Conservation (phyloP, 2,329 filamentous ascomycete genomes). For the Botrytis tulipae region DNA sequence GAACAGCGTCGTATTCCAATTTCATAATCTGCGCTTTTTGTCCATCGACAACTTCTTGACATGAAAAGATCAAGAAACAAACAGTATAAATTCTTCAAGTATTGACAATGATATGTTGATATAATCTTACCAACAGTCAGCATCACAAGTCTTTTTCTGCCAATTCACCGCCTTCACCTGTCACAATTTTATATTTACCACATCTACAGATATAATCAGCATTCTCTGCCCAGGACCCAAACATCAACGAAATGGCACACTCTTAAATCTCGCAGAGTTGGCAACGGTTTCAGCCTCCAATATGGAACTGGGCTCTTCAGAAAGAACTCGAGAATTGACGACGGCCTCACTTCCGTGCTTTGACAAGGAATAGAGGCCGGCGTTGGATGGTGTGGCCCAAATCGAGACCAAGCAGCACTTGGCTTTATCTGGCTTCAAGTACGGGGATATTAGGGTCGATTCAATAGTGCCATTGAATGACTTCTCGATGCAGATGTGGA, state of each 20-base stretch:
- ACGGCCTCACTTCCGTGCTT: no score
- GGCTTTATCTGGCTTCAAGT: no score
- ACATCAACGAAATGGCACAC: neutral
- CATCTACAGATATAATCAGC: fast-evolving
- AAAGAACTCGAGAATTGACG: no score
- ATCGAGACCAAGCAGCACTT: no score
- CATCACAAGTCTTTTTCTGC: neutral
- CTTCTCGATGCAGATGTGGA: no score
- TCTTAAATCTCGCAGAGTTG: neutral
- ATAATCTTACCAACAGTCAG: neutral
- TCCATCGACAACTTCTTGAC: neutral
- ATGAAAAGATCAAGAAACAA: neutral
- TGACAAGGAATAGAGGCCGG: no score
- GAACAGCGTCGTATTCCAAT: neutral
- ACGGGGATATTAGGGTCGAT: no score
- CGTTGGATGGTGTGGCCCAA: no score
- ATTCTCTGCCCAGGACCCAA: neutral
- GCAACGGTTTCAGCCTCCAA: no score
- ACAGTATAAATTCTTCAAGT: neutral
- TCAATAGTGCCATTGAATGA: no score
- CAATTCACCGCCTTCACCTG: neutral
- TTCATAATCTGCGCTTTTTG: neutral
- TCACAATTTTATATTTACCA: neutral
- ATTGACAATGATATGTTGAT: neutral
- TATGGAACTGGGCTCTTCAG: no score